Evolutionary conservation across 305 asterid species (phyloP).

Genomic region (Fraxinus greggii): DNA sequence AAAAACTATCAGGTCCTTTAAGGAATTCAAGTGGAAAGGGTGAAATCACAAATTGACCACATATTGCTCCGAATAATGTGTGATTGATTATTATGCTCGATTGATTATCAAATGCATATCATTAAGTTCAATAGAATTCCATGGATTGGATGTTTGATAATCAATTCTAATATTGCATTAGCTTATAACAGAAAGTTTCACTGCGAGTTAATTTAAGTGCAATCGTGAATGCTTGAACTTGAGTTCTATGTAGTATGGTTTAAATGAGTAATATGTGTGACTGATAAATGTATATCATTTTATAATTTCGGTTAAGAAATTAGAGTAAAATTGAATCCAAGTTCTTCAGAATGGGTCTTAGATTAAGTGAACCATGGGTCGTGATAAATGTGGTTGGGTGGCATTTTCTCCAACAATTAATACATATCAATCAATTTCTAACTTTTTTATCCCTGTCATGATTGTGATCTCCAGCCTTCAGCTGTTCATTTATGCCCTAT

Average conservation of each 20-base stretch:
- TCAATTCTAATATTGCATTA: not conserved
- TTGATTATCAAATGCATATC: not conserved
- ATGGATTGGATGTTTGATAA: not conserved
- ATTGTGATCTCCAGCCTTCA: not conserved
- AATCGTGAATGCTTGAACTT: not conserved
- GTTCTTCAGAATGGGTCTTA: constrained; percentile 6
- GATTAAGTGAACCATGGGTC: not conserved
- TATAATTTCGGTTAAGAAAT: not conserved
- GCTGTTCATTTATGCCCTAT: not conserved
- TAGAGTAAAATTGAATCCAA: not conserved
- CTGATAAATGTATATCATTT: not conserved
- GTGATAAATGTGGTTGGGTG: not conserved
- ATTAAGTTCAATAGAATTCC: not conserved
- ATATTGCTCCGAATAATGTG: not conserved
- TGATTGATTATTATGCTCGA: not conserved
- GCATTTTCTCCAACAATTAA: not conserved
- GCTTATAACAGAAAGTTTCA: not conserved
- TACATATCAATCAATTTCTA: not conserved
- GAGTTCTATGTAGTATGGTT: not conserved
- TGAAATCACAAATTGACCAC: not conserved
- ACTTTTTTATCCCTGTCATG: not conserved
- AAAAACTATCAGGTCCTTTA: not conserved
- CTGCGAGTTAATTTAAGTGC: not conserved
- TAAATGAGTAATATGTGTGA: not conserved
- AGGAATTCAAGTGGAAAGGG: not conserved